Evolutionary conservation across 306 rosid species (phyloP).

Genomic region (Begonia fuchsioides): DNA sequence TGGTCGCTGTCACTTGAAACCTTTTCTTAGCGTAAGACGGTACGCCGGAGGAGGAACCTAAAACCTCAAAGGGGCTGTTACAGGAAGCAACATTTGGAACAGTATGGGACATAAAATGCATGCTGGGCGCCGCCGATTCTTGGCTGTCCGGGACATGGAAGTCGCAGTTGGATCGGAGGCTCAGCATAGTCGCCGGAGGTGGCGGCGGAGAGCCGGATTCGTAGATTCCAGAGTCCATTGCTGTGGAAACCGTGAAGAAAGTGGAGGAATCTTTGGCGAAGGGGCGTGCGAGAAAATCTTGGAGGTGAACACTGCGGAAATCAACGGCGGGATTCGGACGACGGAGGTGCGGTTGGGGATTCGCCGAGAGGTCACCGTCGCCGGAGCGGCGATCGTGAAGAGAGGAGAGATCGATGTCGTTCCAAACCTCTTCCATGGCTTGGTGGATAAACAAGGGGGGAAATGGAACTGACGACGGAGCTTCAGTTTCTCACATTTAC

Average conservation of each 20-base stretch:
- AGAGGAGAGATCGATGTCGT: no score
- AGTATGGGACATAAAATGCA: neutral
- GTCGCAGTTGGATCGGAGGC: conserved; percentile 3
- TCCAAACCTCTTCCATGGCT: no score
- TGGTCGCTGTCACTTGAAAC: conserved; percentile 16
- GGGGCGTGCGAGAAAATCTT: no score
- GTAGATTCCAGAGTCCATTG: no score
- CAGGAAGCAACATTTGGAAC: neutral
- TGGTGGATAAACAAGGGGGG: no score
- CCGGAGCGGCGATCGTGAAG: no score
- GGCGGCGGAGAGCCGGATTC: neutral
- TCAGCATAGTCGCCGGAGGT: conserved; percentile 1
- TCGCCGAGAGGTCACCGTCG: no score
- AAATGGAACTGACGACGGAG: no score
- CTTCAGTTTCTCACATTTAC: no score
- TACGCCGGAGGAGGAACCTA: conserved; percentile 10
- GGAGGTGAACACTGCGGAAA: no score
- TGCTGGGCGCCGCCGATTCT: neutral
- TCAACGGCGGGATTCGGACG: no score
- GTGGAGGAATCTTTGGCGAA: neutral
- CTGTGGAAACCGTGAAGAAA: neutral
- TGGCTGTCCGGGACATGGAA: neutral
- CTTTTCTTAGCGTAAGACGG: conserved; percentile 23
- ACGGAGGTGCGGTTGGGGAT: no score
- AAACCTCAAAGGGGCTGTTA: conserved; percentile 3